A percentile compares a stretch with the other conserved stretches of the same genome.
These are phyloP conservation scores for Pholiota molesta DNA, from an alignment of 768 basidiomycete species.

Conservation along the genomic window DNA sequence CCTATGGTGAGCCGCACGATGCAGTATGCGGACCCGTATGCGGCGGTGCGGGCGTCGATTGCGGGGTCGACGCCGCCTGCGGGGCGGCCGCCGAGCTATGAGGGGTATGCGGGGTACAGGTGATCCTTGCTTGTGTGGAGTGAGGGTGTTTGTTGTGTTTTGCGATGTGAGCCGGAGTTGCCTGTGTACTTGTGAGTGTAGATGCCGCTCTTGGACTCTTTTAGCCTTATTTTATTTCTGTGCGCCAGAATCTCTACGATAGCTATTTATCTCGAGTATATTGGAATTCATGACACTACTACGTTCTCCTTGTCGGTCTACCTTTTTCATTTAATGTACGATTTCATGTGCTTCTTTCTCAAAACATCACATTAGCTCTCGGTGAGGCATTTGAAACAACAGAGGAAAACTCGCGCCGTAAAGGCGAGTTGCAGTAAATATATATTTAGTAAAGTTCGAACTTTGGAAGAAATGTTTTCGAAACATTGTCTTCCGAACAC, in stretches of 20 bases:
- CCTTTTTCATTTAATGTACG: not conserved
- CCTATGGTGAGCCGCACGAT: slow-evolving; percentile 84
- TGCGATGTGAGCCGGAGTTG: not conserved
- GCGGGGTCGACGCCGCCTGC: slow-evolving; percentile 32
- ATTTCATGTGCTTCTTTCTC: not conserved
- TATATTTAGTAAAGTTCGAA: too few species aligned
- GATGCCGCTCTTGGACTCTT: not conserved
- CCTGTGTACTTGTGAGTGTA: not conserved
- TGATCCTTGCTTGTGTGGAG: slow-evolving; percentile 23
- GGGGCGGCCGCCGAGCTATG: slow-evolving; percentile 50
- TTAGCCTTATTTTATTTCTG: not conserved
- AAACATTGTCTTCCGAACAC: too few species aligned
- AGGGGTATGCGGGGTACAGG: slow-evolving; percentile 54
- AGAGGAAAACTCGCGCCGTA: too few species aligned
- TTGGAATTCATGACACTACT: not conserved
- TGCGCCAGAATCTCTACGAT: not conserved
- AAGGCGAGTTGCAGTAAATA: too few species aligned
- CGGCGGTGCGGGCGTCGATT: slow-evolving; percentile 71
- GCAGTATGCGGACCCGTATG: slow-evolving; percentile 92
- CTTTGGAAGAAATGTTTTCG: too few species aligned
- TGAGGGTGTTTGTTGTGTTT: too few species aligned
- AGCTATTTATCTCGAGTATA: not conserved
- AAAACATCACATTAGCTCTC: not conserved
- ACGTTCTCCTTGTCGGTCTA: not conserved
- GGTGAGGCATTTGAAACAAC: too few species aligned